Percentiles rank a stretch among this genome's conserved stretches.
Conservation (phyloP, 805 yeast species). For the Pichia cabralensis region DNA sequence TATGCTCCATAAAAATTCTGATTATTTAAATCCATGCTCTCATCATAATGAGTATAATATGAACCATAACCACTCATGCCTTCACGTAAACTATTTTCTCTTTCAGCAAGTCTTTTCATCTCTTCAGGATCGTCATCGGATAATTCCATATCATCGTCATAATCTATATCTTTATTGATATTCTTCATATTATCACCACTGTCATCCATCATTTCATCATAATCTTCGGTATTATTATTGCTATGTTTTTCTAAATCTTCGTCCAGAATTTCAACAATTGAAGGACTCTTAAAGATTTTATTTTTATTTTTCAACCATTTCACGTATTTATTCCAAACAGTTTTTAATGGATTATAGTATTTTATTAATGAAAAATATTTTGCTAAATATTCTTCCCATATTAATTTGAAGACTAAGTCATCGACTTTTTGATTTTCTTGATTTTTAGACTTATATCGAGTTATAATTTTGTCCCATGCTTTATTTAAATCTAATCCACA, state of each 20-base stretch:
- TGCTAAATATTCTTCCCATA: slow-evolving; percentile 12
- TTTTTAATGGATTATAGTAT: slow-evolving; percentile 11
- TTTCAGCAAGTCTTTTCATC: not conserved
- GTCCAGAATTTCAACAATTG: slow-evolving; percentile 2
- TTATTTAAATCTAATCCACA: slow-evolving; percentile 7
- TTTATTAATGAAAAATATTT: slow-evolving; percentile 13
- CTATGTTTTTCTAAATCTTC: too few species aligned
- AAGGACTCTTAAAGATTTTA: not conserved
- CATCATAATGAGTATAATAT: slow-evolving; percentile 9
- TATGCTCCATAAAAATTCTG: not conserved
- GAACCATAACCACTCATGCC: slow-evolving; percentile 13
- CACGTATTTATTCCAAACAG: slow-evolving; percentile 11
- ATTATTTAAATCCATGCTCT: not conserved
- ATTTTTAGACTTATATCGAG: slow-evolving; percentile 4
- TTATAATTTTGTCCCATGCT: slow-evolving; percentile 9
- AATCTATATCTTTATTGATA: slow-evolving; percentile 3
- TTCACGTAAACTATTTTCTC: slow-evolving; percentile 3
- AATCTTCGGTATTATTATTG: not conserved
- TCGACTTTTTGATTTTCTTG: slow-evolving; percentile 2
- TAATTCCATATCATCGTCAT: slow-evolving; percentile 5
- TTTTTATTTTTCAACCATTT: slow-evolving; percentile 6
- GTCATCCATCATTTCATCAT: not conserved
- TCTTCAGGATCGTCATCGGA: slow-evolving; percentile 1
- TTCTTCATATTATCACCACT: not conserved
- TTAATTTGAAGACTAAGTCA: slow-evolving; percentile 5